Evolutionary conservation across 306 rosid species (phyloP), one percentile per base, ranked within the genome.

Genomic region (Vachellia pachyceras): DNA sequence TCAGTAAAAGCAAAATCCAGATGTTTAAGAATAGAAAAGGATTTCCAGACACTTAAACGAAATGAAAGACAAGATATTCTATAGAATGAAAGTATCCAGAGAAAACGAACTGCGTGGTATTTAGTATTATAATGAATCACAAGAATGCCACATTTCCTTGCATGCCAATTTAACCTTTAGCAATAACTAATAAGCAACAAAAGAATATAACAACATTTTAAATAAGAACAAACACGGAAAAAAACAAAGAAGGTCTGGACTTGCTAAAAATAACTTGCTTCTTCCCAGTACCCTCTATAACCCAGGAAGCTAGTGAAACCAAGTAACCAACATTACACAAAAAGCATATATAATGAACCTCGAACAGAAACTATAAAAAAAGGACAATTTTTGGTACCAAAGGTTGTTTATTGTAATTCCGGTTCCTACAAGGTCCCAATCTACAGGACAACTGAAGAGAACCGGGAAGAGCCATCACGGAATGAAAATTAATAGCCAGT

Each of bases 381-480:
- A 22, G 40, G 33, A 10, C 7, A 29, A 11, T 64, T 66, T 36
- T 35, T 6, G 77, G 77, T 86, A 95, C 98, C 97, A 83, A 83
- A 25, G 65, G 72, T 66, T 84, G 85, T 84, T 82, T 82, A 72
- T 82, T 79, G 82, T 50, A 79, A 77, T 78, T 83, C 73, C 55
- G 92, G 86, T 87, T 84, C 82, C 86, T 85, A 89, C 95, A 85
- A 82, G 86, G 90, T 85, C 92, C 97, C 90, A 87, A 79, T 20
- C 85, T 91, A 81, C 63, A 77, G 87, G 97, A 83, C 81, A 95
- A 77, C 80, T 92, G 94, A 95, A 92, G 82, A 25, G 94, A 92
- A 86, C 94, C 91, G 68, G 90, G 84, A 78, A 89, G 88, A 86
- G 90, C 94, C 98, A 92, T 92, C 80, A 12, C 76, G 76, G 82